Percentiles rank a stretch among this genome's conserved stretches.
Conservation (phyloP, 805 yeast genomes). For the Candida chilensis region DNA sequence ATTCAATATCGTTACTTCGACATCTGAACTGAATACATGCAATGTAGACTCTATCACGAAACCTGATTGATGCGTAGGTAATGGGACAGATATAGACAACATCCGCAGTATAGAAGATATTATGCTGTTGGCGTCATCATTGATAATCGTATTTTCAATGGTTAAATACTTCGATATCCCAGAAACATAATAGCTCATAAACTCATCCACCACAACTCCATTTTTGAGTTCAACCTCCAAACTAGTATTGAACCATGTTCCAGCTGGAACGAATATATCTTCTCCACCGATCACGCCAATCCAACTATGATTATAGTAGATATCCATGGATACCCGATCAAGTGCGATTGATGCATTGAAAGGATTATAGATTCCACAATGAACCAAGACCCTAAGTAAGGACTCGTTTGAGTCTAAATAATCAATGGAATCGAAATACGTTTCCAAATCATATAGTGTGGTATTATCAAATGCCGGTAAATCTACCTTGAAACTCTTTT, state of each 20-base stretch:
- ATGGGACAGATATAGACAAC: background rate
- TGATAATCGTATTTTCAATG: conserved; percentile 5
- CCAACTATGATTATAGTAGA: conserved; percentile 9
- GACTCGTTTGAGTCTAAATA: conserved; percentile 8
- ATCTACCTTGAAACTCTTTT: no score
- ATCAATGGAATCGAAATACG: conserved; percentile 5
- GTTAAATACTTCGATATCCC: conserved; percentile 5
- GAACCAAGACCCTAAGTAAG: conserved; percentile 8
- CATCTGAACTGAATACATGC: conserved; percentile 21
- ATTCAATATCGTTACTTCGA: conserved; percentile 27
- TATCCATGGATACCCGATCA: conserved; percentile 7
- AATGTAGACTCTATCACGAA: background rate
- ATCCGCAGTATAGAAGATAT: background rate
- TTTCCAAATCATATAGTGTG: background rate
- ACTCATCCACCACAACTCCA: conserved; percentile 5
- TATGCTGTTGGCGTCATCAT: conserved; percentile 7
- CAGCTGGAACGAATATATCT: conserved; percentile 7
- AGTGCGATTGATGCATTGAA: conserved; percentile 11
- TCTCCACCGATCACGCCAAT: conserved; percentile 8
- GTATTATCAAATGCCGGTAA: background rate
- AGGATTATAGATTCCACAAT: conserved; percentile 13
- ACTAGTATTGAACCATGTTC: conserved; percentile 4
- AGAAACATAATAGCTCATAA: conserved; percentile 7
- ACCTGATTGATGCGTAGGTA: background rate
- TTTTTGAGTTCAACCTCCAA: background rate